These are phyloP conservation scores for Rhynchosporium secalis DNA, from an alignment of 2,329 filamentous ascomycete genomes.

Conservation along the genomic window DNA sequence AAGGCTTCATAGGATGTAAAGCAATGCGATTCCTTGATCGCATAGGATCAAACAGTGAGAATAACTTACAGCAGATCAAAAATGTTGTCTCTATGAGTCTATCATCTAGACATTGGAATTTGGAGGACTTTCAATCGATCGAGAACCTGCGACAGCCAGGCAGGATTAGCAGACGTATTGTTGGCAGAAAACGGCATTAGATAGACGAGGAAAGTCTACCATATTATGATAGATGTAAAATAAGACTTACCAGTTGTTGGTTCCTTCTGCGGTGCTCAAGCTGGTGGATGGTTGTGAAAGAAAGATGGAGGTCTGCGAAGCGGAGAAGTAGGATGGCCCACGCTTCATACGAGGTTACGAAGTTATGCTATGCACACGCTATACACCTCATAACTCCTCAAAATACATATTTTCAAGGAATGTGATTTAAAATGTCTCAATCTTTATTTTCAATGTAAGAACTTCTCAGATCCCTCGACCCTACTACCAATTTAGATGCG, in stretches of 20 bases:
- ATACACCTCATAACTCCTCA: slow-evolving; percentile 27
- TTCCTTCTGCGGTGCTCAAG: slow-evolving; percentile 27
- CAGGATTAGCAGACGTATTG: slow-evolving; percentile 28
- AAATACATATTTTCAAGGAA: slow-evolving; percentile 26
- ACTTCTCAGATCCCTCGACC: slow-evolving; percentile 3
- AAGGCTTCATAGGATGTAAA: slow-evolving; percentile 20
- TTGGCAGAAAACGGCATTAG: slow-evolving; percentile 19
- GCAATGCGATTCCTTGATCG: slow-evolving; percentile 36
- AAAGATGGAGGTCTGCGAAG: slow-evolving; percentile 21
- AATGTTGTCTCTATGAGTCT: slow-evolving; percentile 37
- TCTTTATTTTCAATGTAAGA: slow-evolving; percentile 19
- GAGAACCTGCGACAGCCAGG: slow-evolving; percentile 31
- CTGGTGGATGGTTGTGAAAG: slow-evolving; percentile 15
- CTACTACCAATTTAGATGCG: slow-evolving; percentile 15
- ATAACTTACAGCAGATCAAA: slow-evolving; percentile 38
- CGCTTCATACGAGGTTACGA: slow-evolving; percentile 17
- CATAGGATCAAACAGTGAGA: slow-evolving; percentile 35
- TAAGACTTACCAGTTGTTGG: slow-evolving; percentile 30
- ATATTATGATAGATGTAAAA: slow-evolving; percentile 21
- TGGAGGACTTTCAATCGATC: slow-evolving; percentile 33
- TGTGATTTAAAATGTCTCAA: slow-evolving; percentile 28
- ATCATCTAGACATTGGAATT: slow-evolving; percentile 39
- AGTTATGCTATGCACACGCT: slow-evolving; percentile 26
- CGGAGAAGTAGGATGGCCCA: slow-evolving; percentile 27
- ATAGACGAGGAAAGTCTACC: slow-evolving; percentile 21